Evolutionary conservation across 73 alveolate species (phyloP).

Genomic region (Tetrahymena borealis): DNA sequence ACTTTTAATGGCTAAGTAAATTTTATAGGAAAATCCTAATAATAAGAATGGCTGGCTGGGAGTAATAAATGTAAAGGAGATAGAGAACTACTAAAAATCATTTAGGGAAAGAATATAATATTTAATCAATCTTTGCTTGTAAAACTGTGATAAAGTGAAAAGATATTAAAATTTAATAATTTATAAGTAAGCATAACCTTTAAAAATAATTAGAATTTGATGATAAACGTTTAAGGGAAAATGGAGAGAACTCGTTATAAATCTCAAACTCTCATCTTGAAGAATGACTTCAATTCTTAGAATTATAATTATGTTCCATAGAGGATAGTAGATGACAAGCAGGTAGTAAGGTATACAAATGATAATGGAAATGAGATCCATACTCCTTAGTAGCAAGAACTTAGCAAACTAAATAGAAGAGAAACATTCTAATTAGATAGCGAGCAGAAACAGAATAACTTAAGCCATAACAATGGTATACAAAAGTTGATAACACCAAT

Average conservation of each 20-base stretch:
- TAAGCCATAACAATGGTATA: not conserved
- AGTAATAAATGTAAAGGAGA: no score
- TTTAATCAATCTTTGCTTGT: no score
- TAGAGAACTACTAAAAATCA: no score
- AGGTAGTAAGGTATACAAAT: not conserved
- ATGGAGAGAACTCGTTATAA: not conserved
- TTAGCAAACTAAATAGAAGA: not conserved
- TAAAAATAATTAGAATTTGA: not conserved
- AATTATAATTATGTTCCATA: not conserved
- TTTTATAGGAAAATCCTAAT: no score
- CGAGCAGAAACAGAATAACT: not conserved
- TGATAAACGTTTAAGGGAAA: not conserved
- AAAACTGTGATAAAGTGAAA: no score
- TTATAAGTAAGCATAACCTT: not conserved
- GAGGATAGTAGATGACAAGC: not conserved
- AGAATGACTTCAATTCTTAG: not conserved
- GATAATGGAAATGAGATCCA: not conserved
- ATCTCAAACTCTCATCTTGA: not conserved
- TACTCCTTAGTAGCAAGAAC: not conserved
- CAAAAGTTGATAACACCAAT: not conserved
- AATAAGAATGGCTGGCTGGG: no score
- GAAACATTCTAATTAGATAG: not conserved
- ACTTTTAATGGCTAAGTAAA: no score
- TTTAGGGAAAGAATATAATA: no score
- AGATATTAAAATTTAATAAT: no score